Base-by-base conservation (phyloP, 2,329 filamentous ascomycete species). In the Ascochyta viciae-villosae region DNA sequence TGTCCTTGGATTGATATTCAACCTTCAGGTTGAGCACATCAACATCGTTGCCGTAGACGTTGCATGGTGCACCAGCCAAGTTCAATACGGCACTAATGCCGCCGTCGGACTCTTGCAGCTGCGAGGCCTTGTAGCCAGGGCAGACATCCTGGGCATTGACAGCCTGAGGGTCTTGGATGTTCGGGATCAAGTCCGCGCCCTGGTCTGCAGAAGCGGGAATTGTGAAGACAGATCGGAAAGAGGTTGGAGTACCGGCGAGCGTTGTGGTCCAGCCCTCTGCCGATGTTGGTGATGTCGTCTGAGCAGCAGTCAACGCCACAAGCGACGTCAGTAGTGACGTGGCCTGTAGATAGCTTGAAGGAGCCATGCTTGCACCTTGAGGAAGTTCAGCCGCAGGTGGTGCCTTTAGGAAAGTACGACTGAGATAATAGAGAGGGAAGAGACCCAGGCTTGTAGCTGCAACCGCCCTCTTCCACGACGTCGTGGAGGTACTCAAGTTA, bases 41-140 rank as follows among this genome's bases (percentile, higher is more conserved):
- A 26, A 96, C 78, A 69, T 96, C 92, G 7, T 82, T 88, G 0
- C 92, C 91, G 61, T 94, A 96, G 22, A 86, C 84, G 73, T 94
- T 89, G 78, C 91, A 87, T 27, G 83, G 71, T 22, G 77, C 62
- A 3, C 84, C 85, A 34, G 83, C 83, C 49, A 87, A 70, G 0
- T 65, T 76, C 63, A 87, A 66, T 4, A 75, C 79, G 7, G 84
- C 85, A 2, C 77, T 81, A 47, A 87, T 76, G 3, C 84, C 84
- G 56, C 73, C 68, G 4, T 73, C 63, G 12, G 75, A 80, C 23
- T 79, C 72, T 38, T 78, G 63, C 10, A 87, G 76, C 57, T 81
- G 74, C 2, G 78, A 81, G 2, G 83, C 84, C 49, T 72, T 83
- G 68, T 87, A 87, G 0, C 85, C 85, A 3, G 85, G 84, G 62